Percentiles rank a stretch among this genome's conserved stretches.
Conservation (phyloP, 2,329 filamentous ascomycete genomes). For the Alternaria gansuensis region DNA sequence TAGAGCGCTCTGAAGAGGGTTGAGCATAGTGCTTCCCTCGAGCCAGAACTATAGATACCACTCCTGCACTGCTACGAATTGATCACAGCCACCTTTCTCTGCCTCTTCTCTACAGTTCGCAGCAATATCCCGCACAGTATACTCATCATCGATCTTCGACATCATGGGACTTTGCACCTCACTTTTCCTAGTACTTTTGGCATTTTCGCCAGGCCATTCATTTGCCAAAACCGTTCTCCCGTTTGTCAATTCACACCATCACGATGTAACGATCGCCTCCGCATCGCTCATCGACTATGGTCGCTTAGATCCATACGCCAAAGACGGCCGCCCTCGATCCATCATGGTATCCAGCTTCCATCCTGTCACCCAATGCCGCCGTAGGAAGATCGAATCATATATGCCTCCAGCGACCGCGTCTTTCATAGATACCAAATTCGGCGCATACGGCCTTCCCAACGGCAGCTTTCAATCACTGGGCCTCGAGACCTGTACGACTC, state of each 20-base stretch:
- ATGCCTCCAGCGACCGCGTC: conserved; percentile 38
- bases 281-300: conserved; percentile 28
- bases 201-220: conserved; percentile 2
- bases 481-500: conserved; percentile 28
- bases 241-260: conserved; percentile 22
- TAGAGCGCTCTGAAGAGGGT: conserved; percentile 4
- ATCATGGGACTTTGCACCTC: conserved; percentile 11
- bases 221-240: conserved; percentile 20
- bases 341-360: conserved; percentile 41
- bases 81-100: background rate
- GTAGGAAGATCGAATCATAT: conserved; percentile 23
- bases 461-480: conserved; percentile 33
- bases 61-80: background rate
- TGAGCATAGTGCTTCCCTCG: background rate
- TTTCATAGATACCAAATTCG: conserved; percentile 35
- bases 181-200: conserved; percentile 11
- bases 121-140: background rate
- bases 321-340: conserved; percentile 26
- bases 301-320: conserved; percentile 36
- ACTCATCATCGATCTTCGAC: background rate
- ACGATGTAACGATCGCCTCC: conserved; percentile 27
- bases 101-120: background rate
- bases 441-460: conserved; percentile 39
- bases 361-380: conserved; percentile 28
- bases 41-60: conserved; percentile 5